Evolutionary conservation across 2,329 filamentous ascomycete species (phyloP).

Genomic region (Cladophialophora immunda): DNA sequence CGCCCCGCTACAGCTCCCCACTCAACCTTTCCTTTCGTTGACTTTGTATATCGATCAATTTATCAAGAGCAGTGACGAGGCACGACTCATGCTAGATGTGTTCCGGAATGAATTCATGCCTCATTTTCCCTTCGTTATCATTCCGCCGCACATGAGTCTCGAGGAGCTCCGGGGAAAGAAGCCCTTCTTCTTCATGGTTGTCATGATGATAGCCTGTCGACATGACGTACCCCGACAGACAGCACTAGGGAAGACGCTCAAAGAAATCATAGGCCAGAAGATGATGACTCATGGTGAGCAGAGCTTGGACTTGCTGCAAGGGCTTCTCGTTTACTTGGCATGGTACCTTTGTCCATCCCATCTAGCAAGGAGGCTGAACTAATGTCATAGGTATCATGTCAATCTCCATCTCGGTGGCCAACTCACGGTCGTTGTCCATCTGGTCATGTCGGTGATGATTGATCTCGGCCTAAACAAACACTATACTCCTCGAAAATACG

Average conservation of each 20-base stretch:
- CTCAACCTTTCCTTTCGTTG: constrained; percentile 10
- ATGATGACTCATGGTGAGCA: constrained; percentile 46
- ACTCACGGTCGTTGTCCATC: constrained; percentile 46
- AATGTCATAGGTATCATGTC: constrained; percentile 23
- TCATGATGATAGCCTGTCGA: constrained; percentile 44
- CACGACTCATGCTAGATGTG: constrained; percentile 30
- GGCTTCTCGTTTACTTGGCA: constrained; percentile 48
- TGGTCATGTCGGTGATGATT: constrained; percentile 49
- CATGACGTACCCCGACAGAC: constrained; percentile 41
- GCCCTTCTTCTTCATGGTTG: constrained; percentile 49
- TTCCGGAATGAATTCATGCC: constrained; percentile 37
- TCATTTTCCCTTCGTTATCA: constrained; percentile 43
- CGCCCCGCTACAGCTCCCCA: constrained; percentile 2
- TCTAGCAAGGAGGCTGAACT: background rate
- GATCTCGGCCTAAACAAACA: constrained; percentile 45
- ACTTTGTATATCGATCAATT: constrained; percentile 18
- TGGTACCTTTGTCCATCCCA: constrained; percentile 42
- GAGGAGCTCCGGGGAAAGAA: constrained; percentile 39
- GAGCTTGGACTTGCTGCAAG: constrained; percentile 52
- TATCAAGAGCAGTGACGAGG: constrained; percentile 28
- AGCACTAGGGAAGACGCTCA: constrained; percentile 43
- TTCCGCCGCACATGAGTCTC: constrained; percentile 33
- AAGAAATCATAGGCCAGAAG: constrained; percentile 43
- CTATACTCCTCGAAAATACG: constrained; percentile 5
- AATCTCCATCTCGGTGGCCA: constrained; percentile 41